These are phyloP conservation scores for Botrytis cinerea DNA, from an alignment of 2,329 filamentous ascomycete genomes.

Conservation along the genomic window DNA sequence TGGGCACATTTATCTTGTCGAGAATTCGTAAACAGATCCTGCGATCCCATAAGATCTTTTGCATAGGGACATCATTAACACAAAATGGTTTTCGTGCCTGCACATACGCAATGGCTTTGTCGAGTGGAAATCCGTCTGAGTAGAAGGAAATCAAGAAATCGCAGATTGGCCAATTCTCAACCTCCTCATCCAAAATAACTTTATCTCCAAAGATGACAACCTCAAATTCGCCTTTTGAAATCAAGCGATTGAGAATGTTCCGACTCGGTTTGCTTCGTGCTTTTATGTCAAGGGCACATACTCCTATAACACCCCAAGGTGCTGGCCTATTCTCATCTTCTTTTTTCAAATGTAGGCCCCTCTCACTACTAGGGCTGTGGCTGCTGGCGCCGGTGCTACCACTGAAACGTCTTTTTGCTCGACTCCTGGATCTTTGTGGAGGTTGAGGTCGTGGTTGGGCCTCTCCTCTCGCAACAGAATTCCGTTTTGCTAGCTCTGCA, in stretches of 20 bases:
- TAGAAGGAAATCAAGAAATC: conserved; percentile 99
- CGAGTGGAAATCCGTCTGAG: conserved; percentile 92
- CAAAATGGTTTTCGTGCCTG: conserved; percentile 93
- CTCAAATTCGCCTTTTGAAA: conserved; percentile 89
- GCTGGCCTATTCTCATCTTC: conserved; percentile 65
- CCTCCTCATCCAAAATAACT: conserved; percentile 93
- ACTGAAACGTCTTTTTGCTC: conserved; percentile 74
- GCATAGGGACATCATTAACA: conserved; percentile 97
- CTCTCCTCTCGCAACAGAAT: conserved; percentile 39
- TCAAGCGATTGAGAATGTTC: conserved; percentile 91
- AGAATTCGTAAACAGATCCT: conserved; percentile 85
- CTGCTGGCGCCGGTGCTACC: conserved; percentile 81
- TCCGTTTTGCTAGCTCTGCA: conserved; percentile 40
- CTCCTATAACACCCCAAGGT: conserved; percentile 73
- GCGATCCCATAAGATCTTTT: conserved; percentile 94
- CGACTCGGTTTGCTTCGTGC: conserved; percentile 95
- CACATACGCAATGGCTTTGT: conserved; percentile 95
- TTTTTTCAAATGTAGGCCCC: conserved; percentile 51
- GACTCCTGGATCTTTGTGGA: conserved; percentile 64
- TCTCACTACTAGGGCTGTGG: conserved; percentile 75
- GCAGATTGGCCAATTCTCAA: conserved; percentile 90
- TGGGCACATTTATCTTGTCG: conserved; percentile 86
- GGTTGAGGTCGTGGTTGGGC: conserved; percentile 43
- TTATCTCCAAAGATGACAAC: conserved; percentile 98
- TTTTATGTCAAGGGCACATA: conserved; percentile 94